Evolutionary conservation across 495 filamentous ascomycete genomes (phyloP).

Genomic region (Daldinia loculata): DNA sequence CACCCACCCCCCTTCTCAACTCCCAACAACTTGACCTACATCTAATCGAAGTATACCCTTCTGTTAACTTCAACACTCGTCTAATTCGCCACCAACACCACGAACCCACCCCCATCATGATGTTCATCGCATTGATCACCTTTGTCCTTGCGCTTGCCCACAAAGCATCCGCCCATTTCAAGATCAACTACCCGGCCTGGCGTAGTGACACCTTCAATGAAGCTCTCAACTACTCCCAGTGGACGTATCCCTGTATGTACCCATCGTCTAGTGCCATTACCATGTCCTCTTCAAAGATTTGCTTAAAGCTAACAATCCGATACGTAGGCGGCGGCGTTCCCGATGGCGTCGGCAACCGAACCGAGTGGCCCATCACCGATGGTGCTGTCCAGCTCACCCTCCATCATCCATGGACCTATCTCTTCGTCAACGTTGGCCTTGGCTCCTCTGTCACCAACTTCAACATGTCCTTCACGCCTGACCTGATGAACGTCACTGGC

Average conservation of each 20-base stretch:
- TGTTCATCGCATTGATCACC: constrained; percentile 35
- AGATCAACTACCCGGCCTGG: constrained; percentile 64
- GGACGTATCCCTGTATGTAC: constrained; percentile 64
- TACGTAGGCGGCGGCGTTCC: constrained; percentile 63
- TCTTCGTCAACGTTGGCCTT: constrained; percentile 71
- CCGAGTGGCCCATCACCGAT: constrained; percentile 66
- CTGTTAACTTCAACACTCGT: background rate
- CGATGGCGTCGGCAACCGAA: constrained; percentile 61
- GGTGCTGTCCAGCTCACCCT: constrained; percentile 63
- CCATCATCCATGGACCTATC: constrained; percentile 64
- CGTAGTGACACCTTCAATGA: constrained; percentile 59
- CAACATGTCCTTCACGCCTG: constrained; percentile 64
- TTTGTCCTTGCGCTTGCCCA: constrained; percentile 45
- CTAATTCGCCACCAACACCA: background rate
- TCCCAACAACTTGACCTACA: background rate
- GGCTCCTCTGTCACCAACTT: constrained; percentile 61
- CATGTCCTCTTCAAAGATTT: background rate
- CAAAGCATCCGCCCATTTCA: constrained; percentile 65
- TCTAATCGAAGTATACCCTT: background rate
- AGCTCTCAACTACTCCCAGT: constrained; percentile 58
- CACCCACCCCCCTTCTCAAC: background rate
- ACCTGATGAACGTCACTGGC: constrained; percentile 66
- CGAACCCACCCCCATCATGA: constrained; percentile 42
- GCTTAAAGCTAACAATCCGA: constrained; percentile 22
- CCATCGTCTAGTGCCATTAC: background rate